Evolutionary conservation across 1,284 basidiomycete genomes (phyloP).

Genomic region (Boletus sp.): DNA sequence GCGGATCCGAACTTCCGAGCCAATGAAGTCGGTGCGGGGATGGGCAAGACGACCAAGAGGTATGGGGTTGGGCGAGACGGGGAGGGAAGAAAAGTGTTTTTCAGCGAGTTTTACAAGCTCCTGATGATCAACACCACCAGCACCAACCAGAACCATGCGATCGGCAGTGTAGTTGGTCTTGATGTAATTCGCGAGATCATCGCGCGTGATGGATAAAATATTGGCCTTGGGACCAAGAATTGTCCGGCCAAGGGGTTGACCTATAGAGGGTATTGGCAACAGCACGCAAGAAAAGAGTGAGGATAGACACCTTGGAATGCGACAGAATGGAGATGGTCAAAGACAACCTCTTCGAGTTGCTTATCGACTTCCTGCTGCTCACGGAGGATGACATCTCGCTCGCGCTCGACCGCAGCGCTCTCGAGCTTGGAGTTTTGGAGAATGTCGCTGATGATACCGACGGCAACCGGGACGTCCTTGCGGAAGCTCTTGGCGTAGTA

Average conservation of each 20-base stretch:
- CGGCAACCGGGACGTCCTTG: slow-evolving; percentile 88
- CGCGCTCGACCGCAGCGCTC: slow-evolving; percentile 83
- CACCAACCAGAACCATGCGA: slow-evolving; percentile 97
- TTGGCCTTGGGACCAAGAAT: slow-evolving; percentile 97
- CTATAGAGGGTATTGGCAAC: slow-evolving; percentile 40
- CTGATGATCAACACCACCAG: slow-evolving; percentile 91
- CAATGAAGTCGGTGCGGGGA: slow-evolving; percentile 80
- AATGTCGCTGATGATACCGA: slow-evolving; percentile 98
- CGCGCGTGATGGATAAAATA: slow-evolving; percentile 92
- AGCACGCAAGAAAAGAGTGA: slow-evolving; percentile 4
- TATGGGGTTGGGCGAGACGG: slow-evolving; percentile 85
- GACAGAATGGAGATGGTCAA: slow-evolving; percentile 95
- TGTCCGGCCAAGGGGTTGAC: slow-evolving; percentile 92
- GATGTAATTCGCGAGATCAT: slow-evolving; percentile 91
- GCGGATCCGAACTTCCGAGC: slow-evolving; percentile 93
- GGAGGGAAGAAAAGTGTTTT: slow-evolving; percentile 89
- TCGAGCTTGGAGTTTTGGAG: slow-evolving; percentile 98
- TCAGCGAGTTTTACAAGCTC: slow-evolving; percentile 94
- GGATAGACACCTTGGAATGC: slow-evolving; percentile 86
- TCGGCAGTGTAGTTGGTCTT: slow-evolving; percentile 98
- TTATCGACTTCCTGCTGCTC: slow-evolving; percentile 99
- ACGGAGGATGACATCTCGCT: slow-evolving; percentile 94
- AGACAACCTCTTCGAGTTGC: slow-evolving; percentile 97
- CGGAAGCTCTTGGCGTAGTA: slow-evolving; percentile 99
- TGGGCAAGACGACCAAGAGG: slow-evolving; percentile 79